These are phyloP conservation scores for Cytidiella melzeri DNA, from an alignment of 768 basidiomycete genomes.

Conservation along the genomic window DNA sequence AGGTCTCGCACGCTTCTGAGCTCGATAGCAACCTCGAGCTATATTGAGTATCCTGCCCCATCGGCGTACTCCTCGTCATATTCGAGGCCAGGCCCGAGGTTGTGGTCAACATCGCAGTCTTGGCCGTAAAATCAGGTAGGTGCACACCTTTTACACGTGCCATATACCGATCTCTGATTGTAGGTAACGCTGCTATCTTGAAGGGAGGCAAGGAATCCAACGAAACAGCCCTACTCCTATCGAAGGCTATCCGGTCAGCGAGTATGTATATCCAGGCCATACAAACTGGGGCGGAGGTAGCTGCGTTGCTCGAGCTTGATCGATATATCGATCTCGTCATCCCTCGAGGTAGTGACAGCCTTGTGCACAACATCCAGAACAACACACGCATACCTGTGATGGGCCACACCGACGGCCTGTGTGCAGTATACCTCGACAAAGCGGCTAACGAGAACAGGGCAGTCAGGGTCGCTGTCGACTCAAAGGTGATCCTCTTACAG, in stretches of 20 bases:
- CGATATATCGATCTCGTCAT: constrained; percentile 95
- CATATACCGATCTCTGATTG: neutral
- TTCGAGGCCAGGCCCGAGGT: constrained; percentile 98
- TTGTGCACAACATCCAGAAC: constrained; percentile 86
- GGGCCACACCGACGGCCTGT: constrained; percentile 98
- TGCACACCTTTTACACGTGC: constrained; percentile 34
- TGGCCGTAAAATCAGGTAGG: constrained; percentile 98
- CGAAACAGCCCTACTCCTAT: constrained; percentile 69
- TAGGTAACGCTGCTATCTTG: constrained; percentile 94
- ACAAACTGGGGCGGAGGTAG: constrained; percentile 87
- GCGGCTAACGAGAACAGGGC: constrained; percentile 76
- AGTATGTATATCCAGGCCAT: constrained; percentile 84
- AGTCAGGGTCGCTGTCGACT: constrained; percentile 75
- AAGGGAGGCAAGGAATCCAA: constrained; percentile 97
- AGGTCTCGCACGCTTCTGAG: constrained; percentile 83
- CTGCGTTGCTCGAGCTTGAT: constrained; percentile 79
- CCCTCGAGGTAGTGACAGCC: constrained; percentile 87
- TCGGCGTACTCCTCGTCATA: constrained; percentile 93
- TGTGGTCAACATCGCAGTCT: constrained; percentile 91
- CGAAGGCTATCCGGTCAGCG: constrained; percentile 73
- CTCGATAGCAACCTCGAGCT: constrained; percentile 84
- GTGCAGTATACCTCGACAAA: constrained; percentile 87
- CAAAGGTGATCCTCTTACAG: too few species aligned
- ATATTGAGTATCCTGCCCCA: constrained; percentile 92
- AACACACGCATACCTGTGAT: constrained; percentile 93